Evolutionary conservation across 306 rosid genomes (phyloP), one percentile per base, ranked within the genome.

Genomic region (Cicer pinnatifidum): DNA sequence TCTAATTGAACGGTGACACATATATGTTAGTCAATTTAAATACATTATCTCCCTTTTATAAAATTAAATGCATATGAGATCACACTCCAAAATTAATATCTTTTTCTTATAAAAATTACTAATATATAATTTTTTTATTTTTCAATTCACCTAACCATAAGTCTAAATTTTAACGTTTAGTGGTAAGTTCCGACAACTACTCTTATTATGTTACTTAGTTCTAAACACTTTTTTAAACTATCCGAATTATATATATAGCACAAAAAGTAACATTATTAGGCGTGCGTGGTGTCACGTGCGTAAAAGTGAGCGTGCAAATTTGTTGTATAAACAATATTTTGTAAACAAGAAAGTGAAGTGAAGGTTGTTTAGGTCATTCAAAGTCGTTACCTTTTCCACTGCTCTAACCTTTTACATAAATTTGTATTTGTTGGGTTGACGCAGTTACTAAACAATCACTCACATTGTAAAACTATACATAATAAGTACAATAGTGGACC

Each of bases 361-460:
- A 53, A 56, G 33, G 72, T 77, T 43, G 77, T 82, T 82, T 78
- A 62, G 73, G 73, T 73, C 83, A 73, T 82, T 78, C 9, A 53
- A 73, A 68, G 85, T 82, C 80, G 77, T 47, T 78, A 63, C 71
- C 75, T 69, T 78, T 73, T 82, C 78, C 66, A 69, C 71, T 63
- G 70, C 73, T 28, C 16, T 17, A 59, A 13, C 69, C 35, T 60
- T 62, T 79, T 65, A 12, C 70, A 81, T 81, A 51, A 67, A 72
- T 77, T 69, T 63, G 58, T 72, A 58, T 56, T 46, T 45, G 28
- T 45, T 57, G 69, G 69, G 78, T 73, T 69, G 72, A 66, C 68
- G 20, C 56, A 17, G 8, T 58, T 75, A 70, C 50, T 47, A 19
- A 1, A 35, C 51, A 43, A 19, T 64, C 61, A 73, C 62, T 6